Conservation (phyloP, 2,329 filamentous ascomycete species). For the Pezicula carpinea region DNA sequence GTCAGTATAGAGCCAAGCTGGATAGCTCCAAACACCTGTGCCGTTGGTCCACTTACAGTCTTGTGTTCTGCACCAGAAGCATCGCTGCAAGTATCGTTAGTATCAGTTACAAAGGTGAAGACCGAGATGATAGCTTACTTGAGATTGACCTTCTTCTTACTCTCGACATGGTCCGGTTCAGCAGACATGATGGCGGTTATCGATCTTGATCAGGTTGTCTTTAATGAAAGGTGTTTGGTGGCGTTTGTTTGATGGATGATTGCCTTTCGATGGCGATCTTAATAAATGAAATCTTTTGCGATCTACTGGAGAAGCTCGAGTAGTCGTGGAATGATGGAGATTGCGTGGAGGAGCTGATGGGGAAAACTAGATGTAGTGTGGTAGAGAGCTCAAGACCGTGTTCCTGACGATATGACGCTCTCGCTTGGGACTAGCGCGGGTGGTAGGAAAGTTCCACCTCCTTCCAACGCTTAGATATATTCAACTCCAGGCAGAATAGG, state of each 20-base stretch:
- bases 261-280: neutral
- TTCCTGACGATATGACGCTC: neutral
- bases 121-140: constrained; percentile 50
- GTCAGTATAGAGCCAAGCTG: constrained; percentile 30
- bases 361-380: neutral
- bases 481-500: constrained; percentile 3
- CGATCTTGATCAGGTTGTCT: neutral
- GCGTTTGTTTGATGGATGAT: neutral
- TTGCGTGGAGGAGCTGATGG: neutral
- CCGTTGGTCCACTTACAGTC: constrained; percentile 52
- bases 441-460: neutral
- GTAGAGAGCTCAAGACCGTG: constrained; percentile 2
- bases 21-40: constrained; percentile 24
- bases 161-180: constrained; percentile 56
- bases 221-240: too few species aligned
- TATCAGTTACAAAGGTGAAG: constrained; percentile 8
- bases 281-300: neutral
- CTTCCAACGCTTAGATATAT: constrained; percentile 5
- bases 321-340: neutral
- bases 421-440: neutral
- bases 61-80: constrained; percentile 83
- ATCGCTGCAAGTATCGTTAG: constrained; percentile 59
- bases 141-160: constrained; percentile 81
- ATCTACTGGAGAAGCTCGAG: neutral
- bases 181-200: constrained; percentile 58